A percentile compares a stretch with the other conserved stretches of the same genome.
Conservation (phyloP, 495 filamentous ascomycete species). For the Alectoria sarmentosa region DNA sequence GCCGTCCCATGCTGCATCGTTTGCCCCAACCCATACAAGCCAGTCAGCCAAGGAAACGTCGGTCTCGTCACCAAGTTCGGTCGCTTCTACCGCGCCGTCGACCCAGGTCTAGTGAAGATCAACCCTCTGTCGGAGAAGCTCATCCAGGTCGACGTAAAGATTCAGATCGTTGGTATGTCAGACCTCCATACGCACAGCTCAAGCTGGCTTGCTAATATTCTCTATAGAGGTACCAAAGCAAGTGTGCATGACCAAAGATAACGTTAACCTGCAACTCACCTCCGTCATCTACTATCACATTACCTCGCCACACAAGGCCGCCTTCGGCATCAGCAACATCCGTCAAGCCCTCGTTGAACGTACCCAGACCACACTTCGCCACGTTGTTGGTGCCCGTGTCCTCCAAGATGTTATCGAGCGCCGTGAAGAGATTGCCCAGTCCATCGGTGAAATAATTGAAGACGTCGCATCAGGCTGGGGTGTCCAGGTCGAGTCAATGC, state of each 20-base stretch:
- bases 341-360: constrained; percentile 92
- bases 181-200: background rate
- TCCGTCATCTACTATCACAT: constrained; percentile 99
- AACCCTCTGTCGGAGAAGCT: constrained; percentile 92
- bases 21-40: constrained; percentile 96
- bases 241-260: constrained; percentile 99
- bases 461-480: constrained; percentile 93
- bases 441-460: constrained; percentile 95
- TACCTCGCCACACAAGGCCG: constrained; percentile 88
- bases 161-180: constrained; percentile 78
- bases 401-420: constrained; percentile 99
- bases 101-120: constrained; percentile 95
- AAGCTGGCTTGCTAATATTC: background rate
- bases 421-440: constrained; percentile 90
- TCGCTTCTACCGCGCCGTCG: constrained; percentile 91
- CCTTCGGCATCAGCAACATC: constrained; percentile 94
- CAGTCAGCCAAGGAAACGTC: constrained; percentile 86
- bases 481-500: constrained; percentile 94
- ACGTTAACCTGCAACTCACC: constrained; percentile 87
- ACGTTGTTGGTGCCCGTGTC: constrained; percentile 93
- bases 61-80: constrained; percentile 94
- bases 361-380: constrained; percentile 94
- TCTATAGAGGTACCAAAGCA: constrained; percentile 80
- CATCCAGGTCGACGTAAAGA: constrained; percentile 95
- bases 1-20: constrained; percentile 88